Evolutionary conservation across 2,329 filamentous ascomycete genomes (phyloP).

Genomic region (Monosporascus sp.): DNA sequence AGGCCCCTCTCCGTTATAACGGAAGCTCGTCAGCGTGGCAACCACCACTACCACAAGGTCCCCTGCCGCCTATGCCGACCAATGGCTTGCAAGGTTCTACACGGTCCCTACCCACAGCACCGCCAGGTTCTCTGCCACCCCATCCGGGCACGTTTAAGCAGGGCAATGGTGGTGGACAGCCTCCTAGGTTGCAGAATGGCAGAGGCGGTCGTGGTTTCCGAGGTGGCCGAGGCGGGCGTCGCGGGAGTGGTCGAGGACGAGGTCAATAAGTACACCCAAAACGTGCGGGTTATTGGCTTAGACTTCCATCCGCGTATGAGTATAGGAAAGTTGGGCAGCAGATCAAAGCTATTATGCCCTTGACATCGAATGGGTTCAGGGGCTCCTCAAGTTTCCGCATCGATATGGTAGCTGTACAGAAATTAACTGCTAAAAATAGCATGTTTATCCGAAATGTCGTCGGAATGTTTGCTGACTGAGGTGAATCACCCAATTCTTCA

Average conservation of each 20-base stretch:
- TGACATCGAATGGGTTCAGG: too few relatives aligned
- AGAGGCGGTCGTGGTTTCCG: conserved; percentile 13
- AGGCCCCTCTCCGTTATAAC: background rate
- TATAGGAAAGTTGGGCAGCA: background rate
- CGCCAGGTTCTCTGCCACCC: conserved; percentile 16
- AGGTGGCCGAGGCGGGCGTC: conserved; percentile 10
- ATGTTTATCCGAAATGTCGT: too few relatives aligned
- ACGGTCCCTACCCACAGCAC: conserved; percentile 8
- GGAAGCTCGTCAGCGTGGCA: conserved; percentile 8
- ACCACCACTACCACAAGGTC: conserved; percentile 19
- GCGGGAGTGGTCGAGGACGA: conserved; percentile 7
- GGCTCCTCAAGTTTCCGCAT: too few relatives aligned
- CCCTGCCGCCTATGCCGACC: conserved; percentile 10
- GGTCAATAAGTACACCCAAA: background rate
- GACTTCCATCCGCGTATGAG: background rate
- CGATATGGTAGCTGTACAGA: too few relatives aligned
- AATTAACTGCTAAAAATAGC: too few relatives aligned
- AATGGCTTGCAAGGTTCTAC: conserved; percentile 2
- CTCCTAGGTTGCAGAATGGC: conserved; percentile 28
- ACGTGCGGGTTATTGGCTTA: background rate
- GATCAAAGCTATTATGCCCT: background rate
- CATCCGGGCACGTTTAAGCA: conserved; percentile 12
- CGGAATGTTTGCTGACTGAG: too few relatives aligned
- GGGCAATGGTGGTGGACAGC: conserved; percentile 2
- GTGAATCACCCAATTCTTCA: too few relatives aligned